These are phyloP conservation scores for Backusella macrospora DNA, from an alignment of 192 early-diverging fungal genomes.

Conservation along the genomic window DNA sequence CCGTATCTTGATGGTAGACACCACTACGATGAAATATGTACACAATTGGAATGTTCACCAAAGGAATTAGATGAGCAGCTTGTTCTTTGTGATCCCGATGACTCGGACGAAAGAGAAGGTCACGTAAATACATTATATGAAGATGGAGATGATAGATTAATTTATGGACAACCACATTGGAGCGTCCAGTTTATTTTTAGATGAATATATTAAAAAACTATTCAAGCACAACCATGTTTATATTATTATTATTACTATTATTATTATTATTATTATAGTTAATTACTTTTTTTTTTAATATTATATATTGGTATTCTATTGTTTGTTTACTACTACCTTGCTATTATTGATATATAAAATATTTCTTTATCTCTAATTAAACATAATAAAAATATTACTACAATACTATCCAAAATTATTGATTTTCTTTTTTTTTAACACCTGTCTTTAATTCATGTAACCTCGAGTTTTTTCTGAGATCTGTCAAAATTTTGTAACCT, in stretches of 20 bases:
- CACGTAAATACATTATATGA: not conserved
- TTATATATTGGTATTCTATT: not conserved
- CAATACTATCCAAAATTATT: not conserved
- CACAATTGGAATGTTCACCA: slow-evolving; percentile 59
- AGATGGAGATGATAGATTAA: slow-evolving; percentile 15
- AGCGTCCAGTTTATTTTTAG: slow-evolving; percentile 21
- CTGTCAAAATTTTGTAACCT: not conserved
- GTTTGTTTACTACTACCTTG: not conserved
- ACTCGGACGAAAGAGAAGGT: not conserved
- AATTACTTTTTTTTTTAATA: not conserved
- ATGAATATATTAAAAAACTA: not conserved
- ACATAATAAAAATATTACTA: not conserved
- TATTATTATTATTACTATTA: not conserved
- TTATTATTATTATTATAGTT: not conserved
- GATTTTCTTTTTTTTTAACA: not conserved
- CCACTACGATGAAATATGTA: slow-evolving; percentile 81
- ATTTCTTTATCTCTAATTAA: not conserved
- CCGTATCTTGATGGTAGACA: slow-evolving; percentile 64
- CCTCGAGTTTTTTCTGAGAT: not conserved
- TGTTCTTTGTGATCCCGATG: slow-evolving; percentile 4
- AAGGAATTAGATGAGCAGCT: slow-evolving; percentile 60
- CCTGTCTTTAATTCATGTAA: no score
- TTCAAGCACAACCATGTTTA: not conserved
- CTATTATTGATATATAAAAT: not conserved
- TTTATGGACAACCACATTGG: slow-evolving; percentile 5